phyloP scores from a whole-genome alignment of 164 flowering plant genomes.

The Umbellularia californica region DNA sequence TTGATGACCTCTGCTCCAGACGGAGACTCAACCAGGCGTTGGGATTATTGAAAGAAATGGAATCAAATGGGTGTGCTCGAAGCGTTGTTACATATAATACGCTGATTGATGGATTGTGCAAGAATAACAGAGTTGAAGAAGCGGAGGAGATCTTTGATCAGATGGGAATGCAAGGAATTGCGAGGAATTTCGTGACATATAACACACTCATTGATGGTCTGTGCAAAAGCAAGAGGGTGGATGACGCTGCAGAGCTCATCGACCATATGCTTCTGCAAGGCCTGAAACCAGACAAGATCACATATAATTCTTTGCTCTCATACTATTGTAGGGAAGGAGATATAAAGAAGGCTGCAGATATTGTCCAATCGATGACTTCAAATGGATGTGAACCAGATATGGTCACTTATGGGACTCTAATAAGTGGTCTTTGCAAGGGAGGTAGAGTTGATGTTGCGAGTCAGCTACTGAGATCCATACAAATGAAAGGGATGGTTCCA shows the following conservation, averaged over 20 bases:
- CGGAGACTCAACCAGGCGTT: slow-evolving; percentile 63
- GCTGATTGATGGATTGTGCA: slow-evolving; percentile 77
- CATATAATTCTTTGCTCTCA: slow-evolving; percentile 71
- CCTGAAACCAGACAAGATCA: slow-evolving; percentile 71
- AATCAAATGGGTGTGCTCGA: slow-evolving; percentile 62
- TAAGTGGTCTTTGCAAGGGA: slow-evolving; percentile 68
- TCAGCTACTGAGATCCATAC: slow-evolving; percentile 59
- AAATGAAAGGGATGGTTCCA: slow-evolving; percentile 60
- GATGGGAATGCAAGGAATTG: slow-evolving; percentile 84
- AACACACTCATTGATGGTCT: slow-evolving; percentile 83
- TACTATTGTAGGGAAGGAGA: slow-evolving; percentile 65
- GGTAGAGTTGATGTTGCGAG: slow-evolving; percentile 60
- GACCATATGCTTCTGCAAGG: slow-evolving; percentile 91
- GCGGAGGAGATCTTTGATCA: slow-evolving; percentile 90
- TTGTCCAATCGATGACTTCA: slow-evolving; percentile 68
- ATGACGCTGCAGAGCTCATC: slow-evolving; percentile 71
- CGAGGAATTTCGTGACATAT: slow-evolving; percentile 68
- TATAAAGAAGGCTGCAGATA: slow-evolving; percentile 74
- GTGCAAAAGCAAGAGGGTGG: slow-evolving; percentile 57
- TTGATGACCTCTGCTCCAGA: slow-evolving; percentile 54
- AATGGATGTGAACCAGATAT: slow-evolving; percentile 77
- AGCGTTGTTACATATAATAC: slow-evolving; percentile 72
- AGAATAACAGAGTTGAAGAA: slow-evolving; percentile 53
- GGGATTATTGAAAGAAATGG: slow-evolving; percentile 75
- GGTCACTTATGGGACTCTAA: slow-evolving; percentile 78